Conservation (phyloP, 2,329 filamentous ascomycete species). For the Cladosporium sp. region DNA sequence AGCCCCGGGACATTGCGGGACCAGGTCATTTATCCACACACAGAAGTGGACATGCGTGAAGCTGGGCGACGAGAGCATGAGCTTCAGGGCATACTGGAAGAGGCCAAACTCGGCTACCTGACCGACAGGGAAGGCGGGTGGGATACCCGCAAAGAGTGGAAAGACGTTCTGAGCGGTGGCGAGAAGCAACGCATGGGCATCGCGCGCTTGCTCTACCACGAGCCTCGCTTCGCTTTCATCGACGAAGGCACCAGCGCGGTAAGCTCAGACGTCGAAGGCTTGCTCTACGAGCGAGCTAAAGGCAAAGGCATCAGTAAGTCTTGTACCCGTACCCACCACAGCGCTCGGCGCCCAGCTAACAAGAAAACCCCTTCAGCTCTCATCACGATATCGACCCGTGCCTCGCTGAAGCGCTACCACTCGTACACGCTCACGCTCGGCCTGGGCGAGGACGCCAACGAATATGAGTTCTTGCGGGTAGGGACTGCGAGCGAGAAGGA, state of each 20-base stretch:
- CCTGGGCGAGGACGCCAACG: slow-evolving; percentile 74
- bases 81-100: slow-evolving; percentile 75
- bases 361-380: slow-evolving; percentile 57
- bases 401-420: slow-evolving; percentile 93
- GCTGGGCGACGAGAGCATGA: slow-evolving; percentile 76
- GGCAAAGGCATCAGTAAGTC: slow-evolving; percentile 85
- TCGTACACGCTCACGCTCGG: slow-evolving; percentile 86
- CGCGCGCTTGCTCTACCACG: slow-evolving; percentile 87
- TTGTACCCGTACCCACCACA: slow-evolving; percentile 16
- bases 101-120: slow-evolving; percentile 83
- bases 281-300: slow-evolving; percentile 91
- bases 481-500: slow-evolving; percentile 92
- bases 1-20: slow-evolving; percentile 90
- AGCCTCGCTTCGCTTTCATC: slow-evolving; percentile 89
- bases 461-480: slow-evolving; percentile 91
- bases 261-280: slow-evolving; percentile 87
- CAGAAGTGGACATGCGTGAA: slow-evolving; percentile 88
- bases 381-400: slow-evolving; percentile 93
- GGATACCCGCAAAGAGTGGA: slow-evolving; percentile 98
- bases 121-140: slow-evolving; percentile 91
- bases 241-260: slow-evolving; percentile 96
- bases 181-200: slow-evolving; percentile 97
- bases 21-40: slow-evolving; percentile 97
- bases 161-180: slow-evolving; percentile 93
- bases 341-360: slow-evolving; percentile 9